Evolutionary conservation across 495 filamentous ascomycete species (phyloP), one percentile per base, ranked within the genome.

Genomic region (Hypoxylon subgilvum): DNA sequence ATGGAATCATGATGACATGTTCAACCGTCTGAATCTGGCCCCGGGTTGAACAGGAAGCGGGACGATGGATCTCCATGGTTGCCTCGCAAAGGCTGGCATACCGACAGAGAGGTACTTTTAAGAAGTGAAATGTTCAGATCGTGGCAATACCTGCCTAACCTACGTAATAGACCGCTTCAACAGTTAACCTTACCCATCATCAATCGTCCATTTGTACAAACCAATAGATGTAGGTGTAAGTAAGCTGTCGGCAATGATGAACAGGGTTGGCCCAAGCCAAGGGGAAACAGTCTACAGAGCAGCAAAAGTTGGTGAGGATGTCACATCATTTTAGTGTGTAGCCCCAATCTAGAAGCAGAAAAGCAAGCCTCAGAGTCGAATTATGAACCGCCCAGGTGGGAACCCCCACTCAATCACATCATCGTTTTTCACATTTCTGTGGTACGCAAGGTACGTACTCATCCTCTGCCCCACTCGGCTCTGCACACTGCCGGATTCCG

Each of bases 401-500:
- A 38, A 35, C 60, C 60, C 60, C 60, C 53, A 58, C 53, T 39
- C 25, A 27, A 63, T 57, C 60, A 50, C 60, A 57, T 63, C 60
- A 58, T 58, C 36, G 19, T 42, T 63, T 44, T 39, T 48, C 48
- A n/a, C n/a, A n/a, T 18, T 53, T 13, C 38, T 44, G 44, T n/a
- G n/a, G n/a, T n/a, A n/a, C n/a, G n/a, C n/a, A 36, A 18, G 14
- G 28, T 28, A 36, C 14, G 48, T 1, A 0, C 30, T 18, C 19
- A 9, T 8, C 8, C 12, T 10, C 21, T 23, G 41, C 60, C 53
- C 60, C 52, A 47, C 34, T 31, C 57, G 57, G 47, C 8, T 36
- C 31, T 30, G 19, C 17, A 45, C 30, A 30, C 30, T 34, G 34
- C 53, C 60, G 53, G 42, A 49, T 14, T 36, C 53, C 60, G 60